phyloP scores from a whole-genome alignment of 108 stramenopile species.

The Pseudonitzschia multiseries region DNA sequence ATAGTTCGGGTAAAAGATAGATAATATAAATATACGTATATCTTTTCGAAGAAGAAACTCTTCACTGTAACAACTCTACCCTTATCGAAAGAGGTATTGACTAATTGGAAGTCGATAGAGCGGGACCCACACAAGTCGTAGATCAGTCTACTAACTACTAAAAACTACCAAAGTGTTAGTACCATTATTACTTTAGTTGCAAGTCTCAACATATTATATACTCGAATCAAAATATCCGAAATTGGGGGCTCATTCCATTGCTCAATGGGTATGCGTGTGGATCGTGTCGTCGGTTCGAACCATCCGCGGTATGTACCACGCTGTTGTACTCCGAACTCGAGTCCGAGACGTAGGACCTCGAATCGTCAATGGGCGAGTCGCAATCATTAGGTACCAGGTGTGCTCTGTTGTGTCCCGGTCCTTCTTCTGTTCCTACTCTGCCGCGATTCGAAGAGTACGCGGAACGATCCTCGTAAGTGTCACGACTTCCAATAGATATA shows the following conservation, averaged over 20 bases:
- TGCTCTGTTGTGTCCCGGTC: not conserved
- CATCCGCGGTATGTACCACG: not conserved
- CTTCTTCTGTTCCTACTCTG: not conserved
- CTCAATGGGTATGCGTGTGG: not conserved
- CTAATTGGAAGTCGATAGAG: too few species aligned
- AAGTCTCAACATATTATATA: too few species aligned
- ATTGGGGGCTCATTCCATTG: conserved; percentile 1
- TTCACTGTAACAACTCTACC: too few species aligned
- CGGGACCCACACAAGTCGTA: too few species aligned
- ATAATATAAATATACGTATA: too few species aligned
- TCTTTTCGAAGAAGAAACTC: too few species aligned
- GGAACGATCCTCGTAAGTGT: not conserved
- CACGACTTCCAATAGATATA: not conserved
- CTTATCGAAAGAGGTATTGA: too few species aligned
- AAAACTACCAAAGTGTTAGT: too few species aligned
- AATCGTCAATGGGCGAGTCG: not conserved
- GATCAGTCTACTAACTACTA: too few species aligned
- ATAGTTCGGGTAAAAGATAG: too few species aligned
- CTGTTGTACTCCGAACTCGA: conserved; percentile 13
- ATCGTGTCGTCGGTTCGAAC: not conserved
- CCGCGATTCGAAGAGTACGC: not conserved
- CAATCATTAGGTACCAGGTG: not conserved
- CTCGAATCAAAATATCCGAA: conserved; percentile 1
- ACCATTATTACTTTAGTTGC: too few species aligned
- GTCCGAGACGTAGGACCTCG: conserved; percentile 1